Evolutionary conservation across 2,329 filamentous ascomycete genomes (phyloP).

Genomic region (Metarhizium guizhouense): DNA sequence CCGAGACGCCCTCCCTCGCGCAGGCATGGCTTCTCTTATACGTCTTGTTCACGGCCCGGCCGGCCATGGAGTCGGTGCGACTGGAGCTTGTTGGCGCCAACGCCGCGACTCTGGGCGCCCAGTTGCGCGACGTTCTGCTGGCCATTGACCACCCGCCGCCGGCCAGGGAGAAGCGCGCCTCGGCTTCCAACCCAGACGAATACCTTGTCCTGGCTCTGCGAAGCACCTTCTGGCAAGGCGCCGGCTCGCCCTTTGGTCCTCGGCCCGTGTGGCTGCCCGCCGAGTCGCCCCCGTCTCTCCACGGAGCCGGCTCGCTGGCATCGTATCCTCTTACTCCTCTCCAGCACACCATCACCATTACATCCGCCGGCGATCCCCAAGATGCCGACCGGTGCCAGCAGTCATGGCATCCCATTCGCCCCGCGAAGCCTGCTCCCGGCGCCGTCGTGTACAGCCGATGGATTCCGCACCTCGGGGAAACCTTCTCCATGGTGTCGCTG

Average conservation of each 20-base stretch:
- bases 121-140: conserved; percentile 38
- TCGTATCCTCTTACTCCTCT: conserved; percentile 41
- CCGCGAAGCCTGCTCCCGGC: conserved; percentile 61
- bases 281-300: conserved; percentile 28
- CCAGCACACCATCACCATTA: conserved; percentile 33
- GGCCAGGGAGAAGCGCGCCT: conserved; percentile 20
- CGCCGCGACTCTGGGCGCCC: conserved; percentile 24
- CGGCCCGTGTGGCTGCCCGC: conserved; percentile 53
- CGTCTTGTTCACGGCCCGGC: conserved; percentile 41
- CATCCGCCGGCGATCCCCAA: conserved; percentile 29
- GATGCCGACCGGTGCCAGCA: conserved; percentile 36
- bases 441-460: conserved; percentile 69
- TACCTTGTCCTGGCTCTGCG: conserved; percentile 36
- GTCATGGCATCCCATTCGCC: conserved; percentile 61
- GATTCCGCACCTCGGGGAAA: conserved; percentile 66
- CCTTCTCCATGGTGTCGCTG: conserved; percentile 68
- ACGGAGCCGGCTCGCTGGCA: conserved; percentile 25
- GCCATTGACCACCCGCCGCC: conserved; percentile 38
- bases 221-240: conserved; percentile 61
- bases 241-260: conserved; percentile 56
- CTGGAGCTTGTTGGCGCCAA: conserved; percentile 33
- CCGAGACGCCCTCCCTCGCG: conserved; percentile 32
- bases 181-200: conserved; percentile 15
- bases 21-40: conserved; percentile 47
- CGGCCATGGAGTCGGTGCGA: conserved; percentile 38